Evolutionary conservation across 345 rosid species (phyloP), one percentile per base, ranked within the genome.

Genomic region (Hibiscus mutabilis): DNA sequence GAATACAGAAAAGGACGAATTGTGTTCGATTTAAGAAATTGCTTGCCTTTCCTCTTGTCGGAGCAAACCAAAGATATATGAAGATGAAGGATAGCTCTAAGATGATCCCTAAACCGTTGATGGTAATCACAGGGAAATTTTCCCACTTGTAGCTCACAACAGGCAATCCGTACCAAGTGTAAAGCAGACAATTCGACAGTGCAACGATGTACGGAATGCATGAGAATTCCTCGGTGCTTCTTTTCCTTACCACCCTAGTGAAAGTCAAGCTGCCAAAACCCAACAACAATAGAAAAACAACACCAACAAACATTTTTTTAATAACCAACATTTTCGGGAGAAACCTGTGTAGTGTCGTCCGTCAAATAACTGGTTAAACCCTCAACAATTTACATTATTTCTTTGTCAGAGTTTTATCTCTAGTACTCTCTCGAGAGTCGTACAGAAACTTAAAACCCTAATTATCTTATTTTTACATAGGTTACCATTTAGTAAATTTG

Each of bases 121-220:
- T 83, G 68, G 96, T 88, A 70, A 84, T 83, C 15, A 91, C 75
- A 1, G 88, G 89, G 65, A 90, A 83, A 74, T 94, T 91, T 70
- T 91, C 97, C 97, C 93, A 91, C 72, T 59, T 73, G 83, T 75
- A 63, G 86, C 97, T 94, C 33, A 91, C 97, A 9, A 90, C 62
- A 0, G 98, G 98, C 76, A 87, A 62, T 22, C 92, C 98, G 37
- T 94, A 94, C 96, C 96, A 90, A 59, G 90, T 88, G 72, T 83
- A 90, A 0, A 94, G 74, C 31, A 94, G 84, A 75, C 98, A 94
- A 70, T 86, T 90, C 33, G 82, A 68, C 4, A 90, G 83, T 22
- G 97, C 78, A 60, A 83, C 71, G 16, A 83, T 73, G 81, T 91
- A 94, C 42, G 97, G 98, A 53, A 94, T 5, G 73, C 93, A 88